These are phyloP conservation scores for Neofusicoccum kwambonambiense DNA, from an alignment of 2,329 filamentous ascomycete genomes.

Conservation along the genomic window DNA sequence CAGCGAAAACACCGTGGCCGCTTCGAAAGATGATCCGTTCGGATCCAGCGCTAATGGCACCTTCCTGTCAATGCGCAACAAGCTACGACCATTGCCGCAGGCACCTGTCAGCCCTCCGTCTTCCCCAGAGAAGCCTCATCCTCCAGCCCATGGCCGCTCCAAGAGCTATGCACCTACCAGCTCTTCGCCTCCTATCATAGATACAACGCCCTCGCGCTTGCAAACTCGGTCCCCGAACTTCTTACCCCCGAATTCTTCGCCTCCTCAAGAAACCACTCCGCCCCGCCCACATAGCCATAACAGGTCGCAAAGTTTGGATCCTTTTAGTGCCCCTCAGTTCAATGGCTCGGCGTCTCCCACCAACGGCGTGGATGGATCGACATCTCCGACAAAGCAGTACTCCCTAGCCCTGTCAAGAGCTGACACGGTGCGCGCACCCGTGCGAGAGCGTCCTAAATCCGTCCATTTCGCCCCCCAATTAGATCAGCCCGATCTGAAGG, in stretches of 20 bases:
- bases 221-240: neutral
- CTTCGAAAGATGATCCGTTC: constrained; percentile 45
- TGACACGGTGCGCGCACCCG: constrained; percentile 38
- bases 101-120: constrained; percentile 30
- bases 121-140: constrained; percentile 27
- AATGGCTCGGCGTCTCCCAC: constrained; percentile 45
- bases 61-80: constrained; percentile 60
- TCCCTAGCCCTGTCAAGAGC: constrained; percentile 40
- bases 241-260: neutral
- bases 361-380: constrained; percentile 43
- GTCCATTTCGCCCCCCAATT: constrained; percentile 31
- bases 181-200: neutral
- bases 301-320: constrained; percentile 23
- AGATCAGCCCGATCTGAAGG: constrained; percentile 64
- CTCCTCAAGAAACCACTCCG: neutral
- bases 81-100: constrained; percentile 55
- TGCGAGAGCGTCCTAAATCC: constrained; percentile 26
- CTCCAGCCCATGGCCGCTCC: constrained; percentile 28
- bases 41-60: constrained; percentile 56
- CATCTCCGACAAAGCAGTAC: constrained; percentile 43
- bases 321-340: constrained; percentile 40
- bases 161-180: constrained; percentile 38
- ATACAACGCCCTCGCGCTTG: neutral
- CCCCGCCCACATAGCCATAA: constrained; percentile 3
- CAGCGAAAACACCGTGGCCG: constrained; percentile 63